Base-by-base conservation (phyloP, 2,329 filamentous ascomycete genomes). In the Diaporthe citri region DNA sequence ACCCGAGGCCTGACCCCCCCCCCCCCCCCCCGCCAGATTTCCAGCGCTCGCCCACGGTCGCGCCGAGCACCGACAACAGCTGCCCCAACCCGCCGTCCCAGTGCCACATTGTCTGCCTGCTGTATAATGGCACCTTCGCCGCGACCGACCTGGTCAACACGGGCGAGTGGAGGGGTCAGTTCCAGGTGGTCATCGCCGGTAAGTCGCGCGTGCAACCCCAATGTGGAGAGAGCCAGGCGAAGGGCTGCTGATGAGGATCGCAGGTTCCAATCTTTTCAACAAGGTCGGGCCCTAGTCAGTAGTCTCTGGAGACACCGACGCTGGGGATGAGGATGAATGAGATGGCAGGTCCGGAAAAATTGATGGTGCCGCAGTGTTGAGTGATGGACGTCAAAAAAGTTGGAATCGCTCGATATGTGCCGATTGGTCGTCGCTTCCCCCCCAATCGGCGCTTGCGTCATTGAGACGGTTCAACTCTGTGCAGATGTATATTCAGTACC, bases 221-320 rank as follows among this genome's bases (percentile, higher is more conserved):
- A 12, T 5, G 36, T 10, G 15, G 6, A 5, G 20, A 28, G n/a
- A 15, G 20, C 22, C 56, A 59, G 20, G 25, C 10, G n/a, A n/a
- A 10, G 31, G 25, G 8, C 12, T 51, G 41, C 25, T 51, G 28
- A 64, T 3, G 25, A 36, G 3, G 41, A 34, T 2, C 17, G 7
- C 17, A 71, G 66, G 66, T 17, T 74, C 66, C 9, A 66, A 46
- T 39, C n/a, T 74, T 9, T 66, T 64, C 28, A 74, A 71, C 46
- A 62, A 71, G 17, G 6, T 20, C 12, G 41, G 12, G 5, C 22
- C 22, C n/a, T 62, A 22, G 43, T 34, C 36, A 15, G 7, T 46
- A 31, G 25, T 46, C 39, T 6, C 39, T 48, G 4, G 28, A 22
- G 22, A 28, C 7, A 2, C 25, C 2, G 34, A 25, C 13, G 10